Evolutionary conservation across 257 asterid species (phyloP).

Genomic region (Nicotiana attenuata): DNA sequence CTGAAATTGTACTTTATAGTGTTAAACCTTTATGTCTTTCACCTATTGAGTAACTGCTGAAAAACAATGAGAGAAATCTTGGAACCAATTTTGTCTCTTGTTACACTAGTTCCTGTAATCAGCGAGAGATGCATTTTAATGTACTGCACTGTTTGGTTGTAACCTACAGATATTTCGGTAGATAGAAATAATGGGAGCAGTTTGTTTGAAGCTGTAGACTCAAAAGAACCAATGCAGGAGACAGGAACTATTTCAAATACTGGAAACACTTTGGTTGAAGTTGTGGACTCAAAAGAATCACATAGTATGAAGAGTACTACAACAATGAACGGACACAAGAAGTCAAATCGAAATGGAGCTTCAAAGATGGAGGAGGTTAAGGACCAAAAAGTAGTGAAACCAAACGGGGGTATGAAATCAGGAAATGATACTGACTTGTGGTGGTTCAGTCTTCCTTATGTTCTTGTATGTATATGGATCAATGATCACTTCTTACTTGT

Average conservation of each 20-base stretch:
- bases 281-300: constrained; percentile 26
- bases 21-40: neutral
- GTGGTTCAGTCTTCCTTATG: constrained; percentile 85
- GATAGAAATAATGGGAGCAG: constrained; percentile 19
- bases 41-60: constrained; percentile 1
- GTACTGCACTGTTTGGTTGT: constrained; percentile 7
- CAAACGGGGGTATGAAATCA: constrained; percentile 15
- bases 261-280: constrained; percentile 13
- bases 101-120: constrained; percentile 1
- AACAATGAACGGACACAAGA: constrained; percentile 16
- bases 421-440: constrained; percentile 41
- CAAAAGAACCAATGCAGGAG: constrained; percentile 14
- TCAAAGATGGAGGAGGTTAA: constrained; percentile 27
- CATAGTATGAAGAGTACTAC: constrained; percentile 16
- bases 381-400: constrained; percentile 19
- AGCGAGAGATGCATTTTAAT: neutral
- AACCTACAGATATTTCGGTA: constrained; percentile 8
- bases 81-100: neutral
- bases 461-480: constrained; percentile 54
- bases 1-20: constrained; percentile 4
- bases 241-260: neutral
- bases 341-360: constrained; percentile 25
- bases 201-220: constrained; percentile 14
- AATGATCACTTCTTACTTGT: neutral
- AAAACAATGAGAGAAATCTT: neutral